A percentile compares a stretch with the other conserved stretches of the same genome.
Conservation (phyloP, 441 rosid genomes). For the Populus hybrid region DNA sequence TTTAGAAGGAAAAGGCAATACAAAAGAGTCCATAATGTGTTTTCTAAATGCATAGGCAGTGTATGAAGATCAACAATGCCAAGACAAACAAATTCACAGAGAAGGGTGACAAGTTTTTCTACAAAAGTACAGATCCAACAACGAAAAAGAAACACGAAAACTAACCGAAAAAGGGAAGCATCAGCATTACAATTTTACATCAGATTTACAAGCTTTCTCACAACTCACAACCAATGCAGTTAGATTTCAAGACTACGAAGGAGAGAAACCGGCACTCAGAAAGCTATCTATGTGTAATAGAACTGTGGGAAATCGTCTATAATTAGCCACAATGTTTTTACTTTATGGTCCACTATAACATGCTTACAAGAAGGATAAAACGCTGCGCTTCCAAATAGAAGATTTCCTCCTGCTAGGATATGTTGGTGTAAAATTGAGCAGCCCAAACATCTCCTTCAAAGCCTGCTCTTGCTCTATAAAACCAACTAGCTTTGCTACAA, state of each 20-base stretch:
- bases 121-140: too few relatives aligned
- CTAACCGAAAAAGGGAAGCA: not conserved
- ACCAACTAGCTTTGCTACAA: conserved; percentile 72
- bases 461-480: conserved; percentile 58
- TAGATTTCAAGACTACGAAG: not conserved
- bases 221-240: not conserved
- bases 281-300: not conserved
- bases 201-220: not conserved
- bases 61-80: too few relatives aligned
- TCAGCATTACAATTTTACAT: not conserved
- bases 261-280: not conserved
- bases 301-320: not conserved
- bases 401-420: conserved; percentile 32
- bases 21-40: too few relatives aligned
- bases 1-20: too few relatives aligned
- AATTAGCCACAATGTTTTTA: not conserved
- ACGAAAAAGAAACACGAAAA: too few relatives aligned
- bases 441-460: conserved; percentile 74
- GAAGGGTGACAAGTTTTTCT: too few relatives aligned
- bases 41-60: too few relatives aligned
- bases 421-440: conserved; percentile 66
- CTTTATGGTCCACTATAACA: not conserved
- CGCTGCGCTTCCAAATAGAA: conserved; percentile 48
- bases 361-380: conserved; percentile 38
- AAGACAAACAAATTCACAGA: too few relatives aligned